phyloP scores from a whole-genome alignment of 768 basidiomycete species.

The Omphalotus guepiniiformis region DNA sequence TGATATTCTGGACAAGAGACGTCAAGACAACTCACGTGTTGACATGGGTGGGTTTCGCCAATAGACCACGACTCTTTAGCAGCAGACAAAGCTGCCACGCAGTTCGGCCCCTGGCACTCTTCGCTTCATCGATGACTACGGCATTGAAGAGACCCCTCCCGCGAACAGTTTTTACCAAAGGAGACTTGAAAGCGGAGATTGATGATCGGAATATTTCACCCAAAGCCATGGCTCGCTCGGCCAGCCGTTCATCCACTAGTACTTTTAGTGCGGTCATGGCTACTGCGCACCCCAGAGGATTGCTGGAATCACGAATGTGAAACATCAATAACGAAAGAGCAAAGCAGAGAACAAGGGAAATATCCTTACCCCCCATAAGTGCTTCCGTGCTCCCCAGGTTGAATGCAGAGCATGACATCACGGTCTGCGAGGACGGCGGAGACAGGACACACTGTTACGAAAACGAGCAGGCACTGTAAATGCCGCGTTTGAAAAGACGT shows the following conservation, averaged over 20 bases:
- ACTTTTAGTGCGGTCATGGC: conserved; percentile 90
- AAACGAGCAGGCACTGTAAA: neutral
- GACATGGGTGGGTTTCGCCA: conserved; percentile 95
- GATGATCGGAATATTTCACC: conserved; percentile 78
- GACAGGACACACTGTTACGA: conserved; percentile 79
- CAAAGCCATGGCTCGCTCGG: conserved; percentile 71
- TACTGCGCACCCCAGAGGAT: conserved; percentile 95
- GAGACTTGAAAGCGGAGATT: conserved; percentile 56
- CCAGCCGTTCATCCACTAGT: conserved; percentile 82
- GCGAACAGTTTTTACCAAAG: conserved; percentile 74
- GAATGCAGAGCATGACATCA: conserved; percentile 92
- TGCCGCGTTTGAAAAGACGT: neutral
- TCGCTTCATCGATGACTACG: conserved; percentile 84
- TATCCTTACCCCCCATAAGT: conserved; percentile 86
- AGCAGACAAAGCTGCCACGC: conserved; percentile 97
- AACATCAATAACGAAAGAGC: neutral
- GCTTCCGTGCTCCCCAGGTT: conserved; percentile 93
- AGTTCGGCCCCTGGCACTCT: conserved; percentile 70
- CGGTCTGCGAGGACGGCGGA: conserved; percentile 90
- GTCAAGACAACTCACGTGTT: conserved; percentile 66
- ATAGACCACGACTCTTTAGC: conserved; percentile 83
- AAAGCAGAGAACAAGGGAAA: neutral
- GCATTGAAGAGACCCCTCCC: conserved; percentile 91
- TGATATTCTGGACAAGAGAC: neutral
- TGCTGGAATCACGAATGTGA: conserved; percentile 39